phyloP scores from a whole-genome alignment of 768 basidiomycete species.

The Paxillus rubicundulus region DNA sequence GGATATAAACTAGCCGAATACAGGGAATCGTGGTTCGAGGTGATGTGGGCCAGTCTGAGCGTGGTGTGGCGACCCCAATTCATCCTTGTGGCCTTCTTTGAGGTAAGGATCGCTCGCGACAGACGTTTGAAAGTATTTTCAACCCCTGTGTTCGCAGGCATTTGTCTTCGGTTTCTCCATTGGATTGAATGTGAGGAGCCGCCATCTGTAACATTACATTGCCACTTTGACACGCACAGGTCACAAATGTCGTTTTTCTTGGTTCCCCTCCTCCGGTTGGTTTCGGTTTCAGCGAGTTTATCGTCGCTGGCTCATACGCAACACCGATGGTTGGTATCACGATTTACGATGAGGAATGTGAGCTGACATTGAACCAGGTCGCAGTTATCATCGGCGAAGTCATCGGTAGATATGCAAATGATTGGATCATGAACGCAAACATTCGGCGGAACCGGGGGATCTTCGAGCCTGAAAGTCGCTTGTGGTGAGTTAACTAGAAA shows the following conservation, averaged over 20 bases:
- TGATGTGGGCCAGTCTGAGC: conserved; percentile 32
- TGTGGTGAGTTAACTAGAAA: conserved; percentile 32
- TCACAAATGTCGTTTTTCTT: conserved; percentile 55
- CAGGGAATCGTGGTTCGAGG: conserved; percentile 40
- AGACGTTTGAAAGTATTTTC: background rate
- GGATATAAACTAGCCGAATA: conserved; percentile 45
- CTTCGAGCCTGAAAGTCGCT: conserved; percentile 50
- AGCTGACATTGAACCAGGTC: conserved; percentile 29
- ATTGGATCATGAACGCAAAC: conserved; percentile 42
- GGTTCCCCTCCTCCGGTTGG: conserved; percentile 45
- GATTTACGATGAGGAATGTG: background rate
- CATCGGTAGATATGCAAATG: conserved; percentile 49
- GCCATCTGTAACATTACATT: background rate
- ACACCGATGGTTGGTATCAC: conserved; percentile 40
- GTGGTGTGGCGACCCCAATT: conserved; percentile 52
- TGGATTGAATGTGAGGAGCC: conserved; percentile 39
- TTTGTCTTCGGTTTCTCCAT: conserved; percentile 49
- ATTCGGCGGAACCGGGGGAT: conserved; percentile 49
- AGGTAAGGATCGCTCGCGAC: conserved; percentile 23
- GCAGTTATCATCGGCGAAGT: conserved; percentile 52
- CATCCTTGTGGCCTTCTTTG: conserved; percentile 38
- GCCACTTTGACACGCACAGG: conserved; percentile 26
- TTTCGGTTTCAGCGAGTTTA: conserved; percentile 43
- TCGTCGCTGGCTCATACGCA: conserved; percentile 42
- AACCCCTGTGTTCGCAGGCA: conserved; percentile 23